These are phyloP conservation scores for Lactarius sanguifluus DNA, from an alignment of 768 basidiomycete species.

Conservation along the genomic window DNA sequence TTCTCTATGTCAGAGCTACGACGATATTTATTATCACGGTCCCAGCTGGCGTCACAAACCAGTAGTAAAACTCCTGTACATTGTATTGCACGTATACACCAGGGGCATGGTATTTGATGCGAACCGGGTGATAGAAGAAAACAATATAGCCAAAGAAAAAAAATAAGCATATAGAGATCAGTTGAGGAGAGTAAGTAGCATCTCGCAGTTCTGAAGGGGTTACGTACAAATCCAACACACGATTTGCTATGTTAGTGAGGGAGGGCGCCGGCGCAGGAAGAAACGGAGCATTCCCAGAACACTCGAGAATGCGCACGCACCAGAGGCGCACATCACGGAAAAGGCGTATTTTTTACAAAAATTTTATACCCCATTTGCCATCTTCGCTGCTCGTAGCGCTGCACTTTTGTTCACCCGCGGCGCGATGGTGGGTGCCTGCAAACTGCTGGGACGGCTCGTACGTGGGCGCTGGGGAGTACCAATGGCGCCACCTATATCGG, in stretches of 20 bases:
- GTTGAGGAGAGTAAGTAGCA: slow-evolving; percentile 3
- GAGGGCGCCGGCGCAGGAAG: slow-evolving; percentile 19
- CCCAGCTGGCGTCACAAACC: neutral
- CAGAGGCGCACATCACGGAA: neutral
- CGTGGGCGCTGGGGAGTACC: slow-evolving; percentile 32
- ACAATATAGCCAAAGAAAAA: neutral
- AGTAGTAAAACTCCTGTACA: slow-evolving; percentile 13
- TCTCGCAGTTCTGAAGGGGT: neutral
- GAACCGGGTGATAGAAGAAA: slow-evolving; percentile 2
- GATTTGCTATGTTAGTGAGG: neutral
- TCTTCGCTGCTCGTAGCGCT: slow-evolving; percentile 65
- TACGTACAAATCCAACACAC: neutral
- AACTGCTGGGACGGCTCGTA: slow-evolving; percentile 54
- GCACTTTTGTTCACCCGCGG: slow-evolving; percentile 79
- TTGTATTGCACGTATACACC: slow-evolving; percentile 20
- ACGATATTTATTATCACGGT: neutral
- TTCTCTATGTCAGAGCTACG: neutral
- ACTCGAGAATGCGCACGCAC: neutral
- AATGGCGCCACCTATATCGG: slow-evolving; percentile 33
- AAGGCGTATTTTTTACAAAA: neutral
- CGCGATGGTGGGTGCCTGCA: slow-evolving; percentile 56
- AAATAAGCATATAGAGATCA: slow-evolving; percentile 14
- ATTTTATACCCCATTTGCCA: slow-evolving; percentile 40
- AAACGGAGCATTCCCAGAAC: slow-evolving; percentile 1
- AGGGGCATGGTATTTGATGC: slow-evolving; percentile 18